Conservation (phyloP, 169 alveolate species). For the Perkinsus chesapeaki region DNA sequence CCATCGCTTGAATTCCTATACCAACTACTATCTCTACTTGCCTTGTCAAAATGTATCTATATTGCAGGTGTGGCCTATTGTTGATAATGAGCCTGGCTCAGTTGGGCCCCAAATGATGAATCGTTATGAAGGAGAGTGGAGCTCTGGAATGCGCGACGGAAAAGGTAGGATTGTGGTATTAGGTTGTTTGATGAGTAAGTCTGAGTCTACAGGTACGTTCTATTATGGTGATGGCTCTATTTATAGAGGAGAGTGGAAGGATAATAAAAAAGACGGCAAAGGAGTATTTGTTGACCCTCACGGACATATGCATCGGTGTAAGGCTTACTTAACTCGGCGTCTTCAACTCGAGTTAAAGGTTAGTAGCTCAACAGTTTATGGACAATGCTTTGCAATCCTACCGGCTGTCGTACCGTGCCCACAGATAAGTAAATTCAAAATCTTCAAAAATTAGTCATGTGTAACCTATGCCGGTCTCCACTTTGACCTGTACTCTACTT, state of each 20-base stretch:
- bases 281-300: background rate
- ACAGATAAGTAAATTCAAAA: too few relatives aligned
- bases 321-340: background rate
- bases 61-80: too few relatives aligned
- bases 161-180: background rate
- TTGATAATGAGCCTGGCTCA: background rate
- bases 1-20: too few relatives aligned
- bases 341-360: too few relatives aligned
- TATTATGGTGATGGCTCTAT: background rate
- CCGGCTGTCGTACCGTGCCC: too few relatives aligned
- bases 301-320: background rate
- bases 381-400: too few relatives aligned
- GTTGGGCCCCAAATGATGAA: background rate
- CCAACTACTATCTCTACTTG: too few relatives aligned
- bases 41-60: too few relatives aligned
- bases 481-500: too few relatives aligned
- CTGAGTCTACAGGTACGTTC: background rate
- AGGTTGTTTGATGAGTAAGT: background rate
- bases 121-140: background rate
- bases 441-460: too few relatives aligned
- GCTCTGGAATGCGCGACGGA: background rate
- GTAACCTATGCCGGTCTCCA: too few relatives aligned
- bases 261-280: background rate
- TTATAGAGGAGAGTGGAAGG: background rate
- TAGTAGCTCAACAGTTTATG: too few relatives aligned